Evolutionary conservation across 2,329 filamentous ascomycete species (phyloP).

Genomic region (Sporothrix schenckii): DNA sequence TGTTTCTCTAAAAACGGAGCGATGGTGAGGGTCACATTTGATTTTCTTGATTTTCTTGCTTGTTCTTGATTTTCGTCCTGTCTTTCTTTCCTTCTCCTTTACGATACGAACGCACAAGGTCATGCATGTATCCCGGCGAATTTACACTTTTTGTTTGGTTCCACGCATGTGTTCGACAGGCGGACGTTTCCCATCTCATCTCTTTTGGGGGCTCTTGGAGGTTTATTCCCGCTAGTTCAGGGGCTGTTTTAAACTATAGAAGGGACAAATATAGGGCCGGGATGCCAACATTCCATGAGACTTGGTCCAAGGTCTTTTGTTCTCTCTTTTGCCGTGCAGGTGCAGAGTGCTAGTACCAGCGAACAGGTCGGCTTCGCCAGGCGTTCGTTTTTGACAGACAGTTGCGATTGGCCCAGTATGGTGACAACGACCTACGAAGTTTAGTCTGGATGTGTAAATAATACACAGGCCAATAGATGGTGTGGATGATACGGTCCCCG

Average conservation of each 20-base stretch:
- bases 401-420: constrained; percentile 1
- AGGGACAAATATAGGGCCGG: constrained; percentile 22
- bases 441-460: constrained; percentile 13
- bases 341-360: background rate
- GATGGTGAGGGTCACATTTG: constrained; percentile 22
- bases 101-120: constrained; percentile 3
- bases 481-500: constrained; percentile 3
- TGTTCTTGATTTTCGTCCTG: background rate
- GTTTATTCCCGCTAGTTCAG: constrained; percentile 17
- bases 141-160: background rate
- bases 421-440: constrained; percentile 11
- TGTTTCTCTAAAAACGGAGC: constrained; percentile 20
- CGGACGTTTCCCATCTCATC: background rate
- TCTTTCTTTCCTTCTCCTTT: constrained; percentile 1
- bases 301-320: background rate
- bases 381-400: background rate
- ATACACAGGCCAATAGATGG: constrained; percentile 2
- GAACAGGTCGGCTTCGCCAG: background rate
- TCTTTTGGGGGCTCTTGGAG: background rate
- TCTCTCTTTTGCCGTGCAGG: constrained; percentile 2
- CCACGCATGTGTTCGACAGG: background rate
- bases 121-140: constrained; percentile 11
- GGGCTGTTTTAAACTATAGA: constrained; percentile 5
- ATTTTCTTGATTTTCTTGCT: background rate
- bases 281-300: constrained; percentile 20